Evolutionary conservation across 352 stramenopile species (phyloP).

Genomic region (Globisporangium yorkense): DNA sequence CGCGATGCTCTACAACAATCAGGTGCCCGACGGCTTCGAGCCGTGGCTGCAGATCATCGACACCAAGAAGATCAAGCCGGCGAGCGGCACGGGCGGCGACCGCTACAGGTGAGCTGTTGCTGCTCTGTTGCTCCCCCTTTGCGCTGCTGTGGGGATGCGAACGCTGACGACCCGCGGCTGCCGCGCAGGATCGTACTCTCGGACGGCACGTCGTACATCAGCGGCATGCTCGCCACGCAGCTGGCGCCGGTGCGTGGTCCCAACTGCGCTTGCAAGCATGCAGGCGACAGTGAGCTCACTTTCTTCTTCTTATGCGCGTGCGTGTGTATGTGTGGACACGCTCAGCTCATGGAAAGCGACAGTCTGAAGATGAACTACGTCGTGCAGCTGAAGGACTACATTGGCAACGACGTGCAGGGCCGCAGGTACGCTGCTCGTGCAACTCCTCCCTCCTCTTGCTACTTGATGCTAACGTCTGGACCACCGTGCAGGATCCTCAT

Average conservation of each 20-base stretch:
- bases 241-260: conserved; percentile 47
- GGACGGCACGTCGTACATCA: conserved; percentile 77
- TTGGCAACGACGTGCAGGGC: conserved; percentile 81
- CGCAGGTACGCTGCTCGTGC: conserved; percentile 23
- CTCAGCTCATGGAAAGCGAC: conserved; percentile 75
- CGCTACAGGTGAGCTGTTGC: conserved; percentile 45
- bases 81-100: conserved; percentile 62
- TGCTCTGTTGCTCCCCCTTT: not conserved
- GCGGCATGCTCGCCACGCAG: conserved; percentile 83
- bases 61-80: conserved; percentile 85
- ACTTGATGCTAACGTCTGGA: not conserved
- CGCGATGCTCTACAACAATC: conserved; percentile 82
- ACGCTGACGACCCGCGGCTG: not conserved
- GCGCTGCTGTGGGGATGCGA: not conserved
- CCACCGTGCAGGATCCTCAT: conserved; percentile 59
- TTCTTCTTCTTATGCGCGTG: not conserved
- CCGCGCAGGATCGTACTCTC: conserved; percentile 63
- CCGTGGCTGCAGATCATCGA: conserved; percentile 86
- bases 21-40: conserved; percentile 80
- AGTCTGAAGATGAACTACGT: conserved; percentile 82
- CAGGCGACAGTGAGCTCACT: not conserved
- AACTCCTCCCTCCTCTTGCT: too few species aligned
- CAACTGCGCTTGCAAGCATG: not conserved
- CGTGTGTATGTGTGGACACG: not conserved
- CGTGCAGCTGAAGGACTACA: conserved; percentile 79